Conservation (phyloP, 2,329 filamentous ascomycete species). For the Epichloe elymi region DNA sequence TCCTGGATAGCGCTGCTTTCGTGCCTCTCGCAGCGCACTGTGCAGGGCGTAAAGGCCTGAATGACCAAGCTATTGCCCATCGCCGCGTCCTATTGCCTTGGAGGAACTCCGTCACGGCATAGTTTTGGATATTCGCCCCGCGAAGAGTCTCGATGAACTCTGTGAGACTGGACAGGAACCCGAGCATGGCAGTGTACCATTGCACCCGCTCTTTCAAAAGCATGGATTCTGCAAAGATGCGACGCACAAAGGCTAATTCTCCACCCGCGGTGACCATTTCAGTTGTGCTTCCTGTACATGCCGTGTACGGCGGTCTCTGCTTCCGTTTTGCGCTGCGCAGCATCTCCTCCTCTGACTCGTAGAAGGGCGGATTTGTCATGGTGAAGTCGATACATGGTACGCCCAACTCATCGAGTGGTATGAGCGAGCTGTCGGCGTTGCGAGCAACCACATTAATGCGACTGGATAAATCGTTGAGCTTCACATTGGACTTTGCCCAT, state of each 20-base stretch:
- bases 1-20: slow-evolving; percentile 24
- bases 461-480: slow-evolving; percentile 47
- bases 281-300: slow-evolving; percentile 60
- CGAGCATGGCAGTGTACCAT: slow-evolving; percentile 91
- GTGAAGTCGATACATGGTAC: slow-evolving; percentile 56
- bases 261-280: slow-evolving; percentile 83
- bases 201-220: slow-evolving; percentile 45
- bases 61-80: slow-evolving; percentile 88
- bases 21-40: slow-evolving; percentile 31
- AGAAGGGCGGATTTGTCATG: slow-evolving; percentile 95
- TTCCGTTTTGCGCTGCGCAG: slow-evolving; percentile 52
- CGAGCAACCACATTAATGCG: slow-evolving; percentile 53
- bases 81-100: slow-evolving; percentile 67
- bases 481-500: slow-evolving; percentile 55
- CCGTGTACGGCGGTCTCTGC: slow-evolving; percentile 51
- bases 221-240: slow-evolving; percentile 59
- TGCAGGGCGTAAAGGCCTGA: slow-evolving; percentile 50
- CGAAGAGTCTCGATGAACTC: slow-evolving; percentile 47
- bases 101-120: slow-evolving; percentile 66
- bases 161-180: slow-evolving; percentile 60
- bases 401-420: slow-evolving; percentile 47
- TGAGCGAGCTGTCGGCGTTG: slow-evolving; percentile 35
- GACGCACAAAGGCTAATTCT: slow-evolving; percentile 59
- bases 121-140: slow-evolving; percentile 53
- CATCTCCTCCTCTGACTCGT: slow-evolving; percentile 61